These are phyloP conservation scores for Phytophthora chlamydospora DNA, from an alignment of 352 stramenopile genomes.

Conservation along the genomic window DNA sequence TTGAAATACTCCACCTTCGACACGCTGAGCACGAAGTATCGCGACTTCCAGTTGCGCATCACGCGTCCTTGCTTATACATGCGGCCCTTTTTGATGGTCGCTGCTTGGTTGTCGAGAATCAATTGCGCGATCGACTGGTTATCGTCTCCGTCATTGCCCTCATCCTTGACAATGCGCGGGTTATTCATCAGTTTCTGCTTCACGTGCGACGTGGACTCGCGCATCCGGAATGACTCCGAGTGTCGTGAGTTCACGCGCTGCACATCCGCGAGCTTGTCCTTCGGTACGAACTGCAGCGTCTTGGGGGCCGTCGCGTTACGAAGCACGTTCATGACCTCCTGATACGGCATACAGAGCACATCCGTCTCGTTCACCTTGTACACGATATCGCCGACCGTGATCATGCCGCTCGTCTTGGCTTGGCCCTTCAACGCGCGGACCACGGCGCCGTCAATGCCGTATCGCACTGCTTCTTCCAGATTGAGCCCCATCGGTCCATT, in stretches of 20 bases:
- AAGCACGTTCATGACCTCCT: slow-evolving; percentile 84
- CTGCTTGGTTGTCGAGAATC: slow-evolving; percentile 85
- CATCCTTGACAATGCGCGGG: slow-evolving; percentile 74
- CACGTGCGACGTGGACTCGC: slow-evolving; percentile 61
- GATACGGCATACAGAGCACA: slow-evolving; percentile 85
- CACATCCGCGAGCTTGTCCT: slow-evolving; percentile 85
- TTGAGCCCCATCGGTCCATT: slow-evolving; percentile 86
- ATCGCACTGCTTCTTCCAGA: slow-evolving; percentile 83
- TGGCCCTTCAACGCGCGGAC: slow-evolving; percentile 85
- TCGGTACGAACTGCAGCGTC: slow-evolving; percentile 86
- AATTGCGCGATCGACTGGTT: slow-evolving; percentile 84
- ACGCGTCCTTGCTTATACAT: slow-evolving; percentile 90
- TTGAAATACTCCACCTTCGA: slow-evolving; percentile 89
- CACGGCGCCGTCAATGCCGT: slow-evolving; percentile 83
- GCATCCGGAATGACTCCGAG: slow-evolving; percentile 75
- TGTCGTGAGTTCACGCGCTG: slow-evolving; percentile 85
- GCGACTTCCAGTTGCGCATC: slow-evolving; percentile 88
- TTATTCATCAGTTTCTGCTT: slow-evolving; percentile 80
- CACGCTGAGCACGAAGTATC: slow-evolving; percentile 88
- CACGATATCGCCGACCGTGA: slow-evolving; percentile 85
- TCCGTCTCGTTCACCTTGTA: slow-evolving; percentile 89
- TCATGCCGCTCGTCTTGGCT: slow-evolving; percentile 83
- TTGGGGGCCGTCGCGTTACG: slow-evolving; percentile 70
- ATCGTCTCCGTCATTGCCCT: slow-evolving; percentile 73
- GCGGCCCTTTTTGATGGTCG: slow-evolving; percentile 88